These are phyloP conservation scores for Xerocomus cyaneibrunnescens DNA, from an alignment of 1,284 basidiomycete genomes.

Conservation along the genomic window DNA sequence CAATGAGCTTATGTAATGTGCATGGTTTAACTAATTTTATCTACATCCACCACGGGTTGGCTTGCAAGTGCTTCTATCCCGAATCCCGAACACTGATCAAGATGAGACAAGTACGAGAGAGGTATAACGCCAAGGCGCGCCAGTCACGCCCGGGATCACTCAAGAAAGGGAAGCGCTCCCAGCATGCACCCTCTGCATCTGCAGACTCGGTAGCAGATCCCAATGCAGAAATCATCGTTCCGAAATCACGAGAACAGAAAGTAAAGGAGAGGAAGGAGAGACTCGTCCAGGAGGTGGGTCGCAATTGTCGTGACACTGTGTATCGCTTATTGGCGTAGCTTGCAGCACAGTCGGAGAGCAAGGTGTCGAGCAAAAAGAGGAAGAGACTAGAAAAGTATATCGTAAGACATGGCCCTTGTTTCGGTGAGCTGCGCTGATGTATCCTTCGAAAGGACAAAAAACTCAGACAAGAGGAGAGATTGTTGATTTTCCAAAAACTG, in stretches of 20 bases:
- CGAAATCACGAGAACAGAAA: slow-evolving; percentile 61
- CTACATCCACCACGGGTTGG: background rate
- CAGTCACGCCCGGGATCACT: slow-evolving; percentile 53
- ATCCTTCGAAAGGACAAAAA: slow-evolving; percentile 67
- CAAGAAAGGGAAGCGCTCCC: slow-evolving; percentile 47
- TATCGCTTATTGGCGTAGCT: slow-evolving; percentile 38
- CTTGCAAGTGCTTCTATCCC: no score
- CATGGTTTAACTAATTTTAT: background rate
- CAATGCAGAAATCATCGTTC: slow-evolving; percentile 58
- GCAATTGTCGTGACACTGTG: background rate
- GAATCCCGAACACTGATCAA: no score
- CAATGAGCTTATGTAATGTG: background rate
- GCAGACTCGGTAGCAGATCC: slow-evolving; percentile 42
- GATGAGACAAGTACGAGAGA: slow-evolving; percentile 41
- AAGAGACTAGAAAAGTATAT: slow-evolving; percentile 84
- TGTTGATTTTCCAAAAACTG: slow-evolving; percentile 71
- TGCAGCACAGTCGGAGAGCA: slow-evolving; percentile 61
- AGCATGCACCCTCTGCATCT: slow-evolving; percentile 18
- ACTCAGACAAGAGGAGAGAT: slow-evolving; percentile 79
- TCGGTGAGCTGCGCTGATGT: background rate
- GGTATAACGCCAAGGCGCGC: slow-evolving; percentile 64
- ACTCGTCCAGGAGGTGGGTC: slow-evolving; percentile 60
- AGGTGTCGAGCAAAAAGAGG: slow-evolving; percentile 77
- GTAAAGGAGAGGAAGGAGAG: slow-evolving; percentile 59
- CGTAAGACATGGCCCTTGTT: slow-evolving; percentile 41